Base-by-base conservation (phyloP, 148 eudicot genomes). In the Vaccinium myrtillus region DNA sequence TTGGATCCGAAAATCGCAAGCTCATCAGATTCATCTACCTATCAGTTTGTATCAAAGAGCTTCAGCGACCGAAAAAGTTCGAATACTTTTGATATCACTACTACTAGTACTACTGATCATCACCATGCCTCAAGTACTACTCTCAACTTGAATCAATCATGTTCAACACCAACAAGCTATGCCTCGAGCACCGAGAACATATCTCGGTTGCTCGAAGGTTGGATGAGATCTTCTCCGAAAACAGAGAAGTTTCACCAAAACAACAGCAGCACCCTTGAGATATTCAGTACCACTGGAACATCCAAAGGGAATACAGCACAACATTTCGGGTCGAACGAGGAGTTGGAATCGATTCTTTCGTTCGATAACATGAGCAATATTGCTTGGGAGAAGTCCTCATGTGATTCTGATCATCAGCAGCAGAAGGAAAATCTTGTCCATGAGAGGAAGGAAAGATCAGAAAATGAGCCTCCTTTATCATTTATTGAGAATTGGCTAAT, bases 151-250 rank as follows among this genome's bases (percentile, higher is more conserved):
- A 81, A 59, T 11, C 80, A 87, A 16, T 46, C 71, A 23, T 78
- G 87, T 46, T 54, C 91, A 6, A 70, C 90, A 19, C 70, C 88
- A 2, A 71, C 89, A 14, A 71, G 88, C 78, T 95, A 95, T 70
- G 98, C 99, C 53, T 96, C 99, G 4, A 96, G 99, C 91, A 94
- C 97, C 0, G 95, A 96, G 83, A 96, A 96, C 59, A 96, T 96
- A 84, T 96, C 99, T 32, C 89, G 97, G 84, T 94, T 96, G 21
- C 89, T 96, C 1, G 90, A 94, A 85, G 96, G 94, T 61, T 96
- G 99, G 99, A 96, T 96, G 99, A 90, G 91, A 84, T 89, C 93
- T 69, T 89, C 95, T 19, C 85, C 93, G 30, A 86, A 81, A 15
- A 32, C 58, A 19, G 87, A 74, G 12, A 78, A 21, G 46, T 8